These are phyloP conservation scores for Agapanthus africanus DNA, from an alignment of 106 monocot genomes.

Conservation along the genomic window DNA sequence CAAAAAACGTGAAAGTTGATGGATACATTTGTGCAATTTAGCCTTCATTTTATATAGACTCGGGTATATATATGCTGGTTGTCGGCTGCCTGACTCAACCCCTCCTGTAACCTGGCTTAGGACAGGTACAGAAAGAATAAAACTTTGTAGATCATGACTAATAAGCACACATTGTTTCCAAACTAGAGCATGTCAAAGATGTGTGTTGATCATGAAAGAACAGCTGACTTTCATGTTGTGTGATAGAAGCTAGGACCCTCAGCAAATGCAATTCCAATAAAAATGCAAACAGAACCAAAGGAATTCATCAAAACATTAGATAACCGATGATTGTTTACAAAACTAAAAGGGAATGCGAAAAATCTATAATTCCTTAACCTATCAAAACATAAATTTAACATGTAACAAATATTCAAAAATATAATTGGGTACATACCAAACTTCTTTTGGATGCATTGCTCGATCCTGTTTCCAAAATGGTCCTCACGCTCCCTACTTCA, in stretches of 20 bases:
- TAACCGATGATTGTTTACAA: not conserved
- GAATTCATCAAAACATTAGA: not conserved
- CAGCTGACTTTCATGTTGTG: not conserved
- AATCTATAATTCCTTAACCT: not conserved
- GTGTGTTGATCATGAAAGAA: not conserved
- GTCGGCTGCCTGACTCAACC: too few relatives aligned
- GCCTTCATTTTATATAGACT: too few relatives aligned
- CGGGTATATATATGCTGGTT: too few relatives aligned
- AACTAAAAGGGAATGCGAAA: not conserved
- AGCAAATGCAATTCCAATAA: not conserved
- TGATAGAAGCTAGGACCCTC: too few relatives aligned
- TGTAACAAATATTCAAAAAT: not conserved
- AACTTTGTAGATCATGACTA: not conserved
- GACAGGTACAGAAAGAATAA: too few relatives aligned
- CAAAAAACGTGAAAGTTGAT: too few relatives aligned
- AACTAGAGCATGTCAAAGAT: not conserved
- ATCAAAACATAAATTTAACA: constrained; percentile 3
- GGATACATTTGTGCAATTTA: too few relatives aligned
- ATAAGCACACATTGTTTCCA: not conserved
- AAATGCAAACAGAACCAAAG: not conserved
- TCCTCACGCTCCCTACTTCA: not conserved
- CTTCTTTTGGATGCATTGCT: not conserved
- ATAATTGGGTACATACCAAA: constrained; percentile 1
- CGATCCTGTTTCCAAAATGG: not conserved
- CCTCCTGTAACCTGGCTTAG: too few relatives aligned